Conservation (phyloP, 768 basidiomycete species). For the Daedaleopsis nitida region DNA sequence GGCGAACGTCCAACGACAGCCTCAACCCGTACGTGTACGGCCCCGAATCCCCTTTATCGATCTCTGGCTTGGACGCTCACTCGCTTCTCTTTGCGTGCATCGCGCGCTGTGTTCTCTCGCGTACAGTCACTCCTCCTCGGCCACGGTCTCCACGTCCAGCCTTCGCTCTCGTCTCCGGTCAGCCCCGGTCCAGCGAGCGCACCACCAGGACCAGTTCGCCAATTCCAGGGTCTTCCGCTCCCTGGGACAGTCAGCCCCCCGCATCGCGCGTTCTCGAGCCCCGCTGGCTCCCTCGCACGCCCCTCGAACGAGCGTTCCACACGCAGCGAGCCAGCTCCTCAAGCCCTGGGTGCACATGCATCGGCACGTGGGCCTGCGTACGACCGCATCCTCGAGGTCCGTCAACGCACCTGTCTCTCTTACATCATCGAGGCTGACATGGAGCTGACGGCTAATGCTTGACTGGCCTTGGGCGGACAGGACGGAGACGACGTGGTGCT, state of each 20-base stretch:
- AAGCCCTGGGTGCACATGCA: conserved; percentile 4
- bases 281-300: conserved; percentile 13
- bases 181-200: not conserved
- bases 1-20: conserved; percentile 9
- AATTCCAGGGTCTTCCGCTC: conserved; percentile 5
- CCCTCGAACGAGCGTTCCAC: conserved; percentile 10
- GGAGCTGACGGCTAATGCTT: conserved; percentile 3
- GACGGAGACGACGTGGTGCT: conserved; percentile 22
- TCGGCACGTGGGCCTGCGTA: conserved; percentile 12
- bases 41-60: not conserved
- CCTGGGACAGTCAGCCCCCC: not conserved
- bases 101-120: not conserved
- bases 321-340: conserved; percentile 13
- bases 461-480: not conserved
- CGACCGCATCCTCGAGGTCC: conserved; percentile 21
- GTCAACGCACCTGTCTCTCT: conserved; percentile 1
- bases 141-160: not conserved
- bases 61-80: not conserved
- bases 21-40: conserved; percentile 17
- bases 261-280: conserved; percentile 5
- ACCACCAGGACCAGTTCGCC: not conserved
- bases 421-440: conserved; percentile 13
- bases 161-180: not conserved
- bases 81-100: not conserved
- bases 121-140: not conserved